Conservation (phyloP, 768 basidiomycete species). For the Paxillus involutus region DNA sequence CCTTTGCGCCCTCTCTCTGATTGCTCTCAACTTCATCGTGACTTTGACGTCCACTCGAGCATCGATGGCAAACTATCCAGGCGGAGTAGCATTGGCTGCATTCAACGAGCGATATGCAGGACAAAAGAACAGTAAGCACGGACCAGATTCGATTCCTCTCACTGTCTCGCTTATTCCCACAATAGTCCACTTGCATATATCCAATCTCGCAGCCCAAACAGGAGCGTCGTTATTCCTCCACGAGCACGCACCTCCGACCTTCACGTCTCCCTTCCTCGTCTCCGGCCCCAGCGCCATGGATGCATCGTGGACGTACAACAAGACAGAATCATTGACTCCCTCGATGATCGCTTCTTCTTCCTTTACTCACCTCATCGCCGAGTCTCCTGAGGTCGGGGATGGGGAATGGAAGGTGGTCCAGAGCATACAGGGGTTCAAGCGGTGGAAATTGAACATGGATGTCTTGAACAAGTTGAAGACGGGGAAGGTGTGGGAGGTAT, state of each 20-base stretch:
- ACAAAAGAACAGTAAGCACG: conserved; percentile 30
- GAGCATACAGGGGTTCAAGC: conserved; percentile 44
- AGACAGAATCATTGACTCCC: conserved; percentile 66
- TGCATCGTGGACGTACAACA: conserved; percentile 70
- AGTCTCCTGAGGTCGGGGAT: conserved; percentile 32
- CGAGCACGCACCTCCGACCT: conserved; percentile 58
- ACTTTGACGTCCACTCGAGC: conserved; percentile 55
- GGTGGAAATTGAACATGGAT: conserved; percentile 32
- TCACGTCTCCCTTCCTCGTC: conserved; percentile 9
- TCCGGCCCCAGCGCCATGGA: conserved; percentile 8
- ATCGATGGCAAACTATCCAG: conserved; percentile 85
- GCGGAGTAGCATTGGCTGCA: conserved; percentile 65
- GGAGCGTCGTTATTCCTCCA: conserved; percentile 90
- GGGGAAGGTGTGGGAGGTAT: conserved; percentile 23
- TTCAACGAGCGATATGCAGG: conserved; percentile 56
- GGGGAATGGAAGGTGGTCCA: conserved; percentile 44
- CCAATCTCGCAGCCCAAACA: conserved; percentile 84
- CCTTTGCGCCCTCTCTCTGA: conserved; percentile 44
- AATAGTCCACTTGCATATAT: conserved; percentile 72
- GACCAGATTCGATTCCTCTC: not conserved
- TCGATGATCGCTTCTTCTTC: conserved; percentile 38
- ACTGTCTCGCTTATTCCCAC: not conserved
- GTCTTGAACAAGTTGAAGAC: conserved; percentile 17
- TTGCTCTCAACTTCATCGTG: conserved; percentile 52
- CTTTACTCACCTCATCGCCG: conserved; percentile 67